Evolutionary conservation across 495 filamentous ascomycete genomes (phyloP), one percentile per base, ranked within the genome.

Genomic region (Penicillium crystallinum): DNA sequence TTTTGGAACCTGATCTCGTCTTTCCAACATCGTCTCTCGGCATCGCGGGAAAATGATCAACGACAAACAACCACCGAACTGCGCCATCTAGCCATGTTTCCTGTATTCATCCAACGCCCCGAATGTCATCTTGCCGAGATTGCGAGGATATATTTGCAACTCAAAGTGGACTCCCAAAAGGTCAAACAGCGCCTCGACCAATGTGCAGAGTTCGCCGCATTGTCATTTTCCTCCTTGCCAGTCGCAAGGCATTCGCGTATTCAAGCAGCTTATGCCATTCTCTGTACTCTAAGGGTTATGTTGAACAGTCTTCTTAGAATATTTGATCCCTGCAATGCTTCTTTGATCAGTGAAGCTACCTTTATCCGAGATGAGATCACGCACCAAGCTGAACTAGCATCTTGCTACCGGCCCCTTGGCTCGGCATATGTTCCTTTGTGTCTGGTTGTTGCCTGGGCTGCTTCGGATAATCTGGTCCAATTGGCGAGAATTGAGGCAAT

Each of bases 231-330:
- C 11, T 54, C 50, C 30, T 12, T 37, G 6, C 0, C 37, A 2
- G 31, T 40, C 7, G 19, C 55, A 3, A 46, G 31, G 27, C 59
- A 63, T n/a, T 61, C 56, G 10, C 57, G 55, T 17, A 57, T 57
- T 23, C 59, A 58, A 25, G 59, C 65, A 1, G 58, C 55, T 8
- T 66, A 64, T 29, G 56, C 53, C 4, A 49, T 69, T 3, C 23
- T 60, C 0, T 40, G 63, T 27, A 50, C 60, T 2, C 53, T 68
- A 18, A 56, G 52, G 4, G 54, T 71, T n/a, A 51, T 64, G 3
- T 33, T 71, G 11, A 71, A 73, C 31, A 54, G 45, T n/a, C 50
- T 68, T 14, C 54, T 67, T n/a, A 53, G 46, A 6, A 45, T 57
- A 4, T 61, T 67, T 43, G 50, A 68, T 31, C 53, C 56, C 2